These are phyloP conservation scores for Candida sp. DNA, from an alignment of 1,139 yeast species.

Conservation along the genomic window DNA sequence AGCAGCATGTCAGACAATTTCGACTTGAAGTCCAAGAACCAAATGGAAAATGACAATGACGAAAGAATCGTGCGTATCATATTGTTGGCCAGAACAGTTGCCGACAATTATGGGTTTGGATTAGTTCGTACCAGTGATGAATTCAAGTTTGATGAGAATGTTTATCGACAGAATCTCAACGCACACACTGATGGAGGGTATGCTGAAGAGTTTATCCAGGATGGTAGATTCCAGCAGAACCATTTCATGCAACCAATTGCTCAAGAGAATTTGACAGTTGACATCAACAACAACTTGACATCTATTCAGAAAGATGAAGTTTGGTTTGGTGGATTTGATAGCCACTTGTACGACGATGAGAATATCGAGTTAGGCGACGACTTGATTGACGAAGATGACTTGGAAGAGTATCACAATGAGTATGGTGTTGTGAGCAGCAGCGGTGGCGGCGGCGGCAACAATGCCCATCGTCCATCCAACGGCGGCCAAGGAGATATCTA, in stretches of 20 bases:
- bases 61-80: slow-evolving; percentile 56
- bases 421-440: not conserved
- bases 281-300: slow-evolving; percentile 16
- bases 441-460: slow-evolving; percentile 3
- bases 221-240: slow-evolving; percentile 47
- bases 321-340: slow-evolving; percentile 27
- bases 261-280: slow-evolving; percentile 25
- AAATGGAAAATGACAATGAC: slow-evolving; percentile 39
- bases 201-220: slow-evolving; percentile 45
- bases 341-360: slow-evolving; percentile 18
- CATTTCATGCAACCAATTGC: slow-evolving; percentile 43
- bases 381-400: slow-evolving; percentile 22
- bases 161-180: slow-evolving; percentile 24
- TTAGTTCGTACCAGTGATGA: slow-evolving; percentile 46
- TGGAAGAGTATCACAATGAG: slow-evolving; percentile 19
- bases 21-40: slow-evolving; percentile 25
- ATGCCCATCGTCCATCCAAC: slow-evolving; percentile 18
- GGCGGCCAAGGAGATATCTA: slow-evolving; percentile 24
- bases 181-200: slow-evolving; percentile 31
- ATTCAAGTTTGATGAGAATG: slow-evolving; percentile 43
- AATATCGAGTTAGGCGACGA: slow-evolving; percentile 20
- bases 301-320: slow-evolving; percentile 23
- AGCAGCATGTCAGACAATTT: slow-evolving; percentile 14
- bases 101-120: slow-evolving; percentile 60
- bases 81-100: slow-evolving; percentile 51